Conservation (phyloP, 345 rosid species). For the Arabidopsis arenosa region DNA sequence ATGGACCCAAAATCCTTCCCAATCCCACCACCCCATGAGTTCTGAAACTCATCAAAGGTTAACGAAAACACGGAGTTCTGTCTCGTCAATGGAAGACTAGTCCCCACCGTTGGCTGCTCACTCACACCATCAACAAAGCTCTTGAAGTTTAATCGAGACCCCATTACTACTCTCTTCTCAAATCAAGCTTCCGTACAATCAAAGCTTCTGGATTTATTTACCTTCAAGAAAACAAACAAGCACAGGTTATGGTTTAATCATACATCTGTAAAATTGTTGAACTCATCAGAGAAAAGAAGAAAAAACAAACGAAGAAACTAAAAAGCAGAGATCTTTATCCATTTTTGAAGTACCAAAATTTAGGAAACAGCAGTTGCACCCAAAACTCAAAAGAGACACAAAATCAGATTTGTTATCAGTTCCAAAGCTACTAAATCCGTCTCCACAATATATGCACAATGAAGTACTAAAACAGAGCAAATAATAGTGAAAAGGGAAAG, state of each 20-base stretch:
- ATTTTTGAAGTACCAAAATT: conserved; percentile 3
- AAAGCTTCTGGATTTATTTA: neutral
- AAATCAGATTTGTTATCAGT: conserved; percentile 20
- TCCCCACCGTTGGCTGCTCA: conserved; percentile 53
- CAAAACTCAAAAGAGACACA: conserved; percentile 5
- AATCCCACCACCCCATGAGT: conserved; percentile 66
- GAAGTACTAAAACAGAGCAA: conserved; percentile 6
- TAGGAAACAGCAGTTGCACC: conserved; percentile 1
- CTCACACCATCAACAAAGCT: conserved; percentile 53
- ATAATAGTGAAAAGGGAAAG: neutral
- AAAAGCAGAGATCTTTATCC: neutral
- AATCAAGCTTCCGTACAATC: neutral
- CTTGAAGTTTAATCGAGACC: conserved; percentile 60
- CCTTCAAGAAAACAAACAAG: conserved; percentile 14
- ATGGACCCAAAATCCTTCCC: conserved; percentile 96
- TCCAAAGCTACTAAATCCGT: neutral
- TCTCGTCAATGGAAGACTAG: conserved; percentile 51
- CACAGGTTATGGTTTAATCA: neutral
- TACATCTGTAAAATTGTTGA: neutral
- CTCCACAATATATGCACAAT: neutral
- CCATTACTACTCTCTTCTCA: conserved; percentile 30
- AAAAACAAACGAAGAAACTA: neutral
- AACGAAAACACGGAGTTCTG: conserved; percentile 81
- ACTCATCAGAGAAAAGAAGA: neutral
- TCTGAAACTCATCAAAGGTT: conserved; percentile 93